Evolutionary conservation across 169 alveolate species (phyloP).

Genomic region (Plasmodium adleri): DNA sequence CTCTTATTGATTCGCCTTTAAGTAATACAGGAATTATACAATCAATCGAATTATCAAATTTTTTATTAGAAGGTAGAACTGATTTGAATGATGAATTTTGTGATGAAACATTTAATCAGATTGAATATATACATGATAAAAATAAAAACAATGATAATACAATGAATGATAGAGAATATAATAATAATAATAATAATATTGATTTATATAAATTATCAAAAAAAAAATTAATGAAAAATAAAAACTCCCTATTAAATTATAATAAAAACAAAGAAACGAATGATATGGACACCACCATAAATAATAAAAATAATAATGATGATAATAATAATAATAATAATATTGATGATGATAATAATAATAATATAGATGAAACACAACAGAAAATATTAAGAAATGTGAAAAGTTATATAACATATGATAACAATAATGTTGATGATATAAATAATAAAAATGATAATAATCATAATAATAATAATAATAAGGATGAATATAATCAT

Average conservation of each 20-base stretch:
- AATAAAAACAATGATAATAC: not conserved
- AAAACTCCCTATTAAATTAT: too few relatives aligned
- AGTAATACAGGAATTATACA: conserved; percentile 56
- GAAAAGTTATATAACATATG: too few relatives aligned
- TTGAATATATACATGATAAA: not conserved
- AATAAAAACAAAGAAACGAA: too few relatives aligned
- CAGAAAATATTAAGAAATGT: too few relatives aligned
- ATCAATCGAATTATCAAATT: conserved; percentile 51
- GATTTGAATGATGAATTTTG: conserved; percentile 16
- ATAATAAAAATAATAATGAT: too few relatives aligned
- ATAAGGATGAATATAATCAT: conserved; percentile 7
- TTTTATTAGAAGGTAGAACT: conserved; percentile 32
- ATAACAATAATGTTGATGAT: not conserved
- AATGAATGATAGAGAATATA: not conserved
- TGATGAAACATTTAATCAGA: conserved; percentile 1
- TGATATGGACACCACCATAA: too few relatives aligned
- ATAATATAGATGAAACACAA: too few relatives aligned
- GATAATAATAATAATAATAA: too few relatives aligned
- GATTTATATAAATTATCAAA: not conserved
- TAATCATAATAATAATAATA: not conserved
- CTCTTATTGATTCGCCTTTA: conserved; percentile 46
- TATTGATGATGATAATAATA: too few relatives aligned
- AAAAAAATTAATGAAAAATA: not conserved
- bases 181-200: not conserved
- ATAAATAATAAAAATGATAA: not conserved